Evolutionary conservation across 2,329 filamentous ascomycete genomes (phyloP).

Genomic region (Pestalotiopsis sp.): DNA sequence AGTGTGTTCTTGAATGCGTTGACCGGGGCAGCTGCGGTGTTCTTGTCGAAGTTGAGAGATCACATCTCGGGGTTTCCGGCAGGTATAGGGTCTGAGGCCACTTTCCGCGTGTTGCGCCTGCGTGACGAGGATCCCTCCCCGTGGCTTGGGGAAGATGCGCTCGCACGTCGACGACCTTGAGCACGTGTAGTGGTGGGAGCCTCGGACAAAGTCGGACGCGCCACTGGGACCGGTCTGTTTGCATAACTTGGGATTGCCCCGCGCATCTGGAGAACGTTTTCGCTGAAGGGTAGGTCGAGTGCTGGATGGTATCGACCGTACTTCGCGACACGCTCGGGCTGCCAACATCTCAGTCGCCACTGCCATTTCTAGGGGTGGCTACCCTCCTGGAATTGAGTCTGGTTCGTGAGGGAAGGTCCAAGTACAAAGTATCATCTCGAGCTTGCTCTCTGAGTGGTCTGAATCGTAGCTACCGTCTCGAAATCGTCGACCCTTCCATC

Average conservation of each 20-base stretch:
- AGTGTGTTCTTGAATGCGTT: background rate
- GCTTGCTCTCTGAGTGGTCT: too few relatives aligned
- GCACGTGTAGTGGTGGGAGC: background rate
- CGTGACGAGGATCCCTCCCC: slow-evolving; percentile 5
- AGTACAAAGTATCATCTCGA: too few relatives aligned
- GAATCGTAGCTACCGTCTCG: too few relatives aligned
- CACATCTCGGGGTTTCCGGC: background rate
- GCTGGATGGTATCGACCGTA: slow-evolving; percentile 20
- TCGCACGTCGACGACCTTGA: slow-evolving; percentile 10
- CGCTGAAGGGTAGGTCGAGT: slow-evolving; percentile 20
- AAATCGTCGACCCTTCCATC: too few relatives aligned
- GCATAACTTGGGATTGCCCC: background rate
- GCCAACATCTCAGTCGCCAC: background rate
- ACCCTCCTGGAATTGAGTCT: too few relatives aligned
- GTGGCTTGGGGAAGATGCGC: slow-evolving; percentile 15
- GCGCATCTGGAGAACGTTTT: slow-evolving; percentile 13
- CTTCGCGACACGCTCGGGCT: slow-evolving; percentile 18
- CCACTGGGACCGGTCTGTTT: background rate
- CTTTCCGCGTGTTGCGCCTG: background rate
- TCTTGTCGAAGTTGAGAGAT: background rate
- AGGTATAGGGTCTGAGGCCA: background rate
- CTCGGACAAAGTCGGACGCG: background rate
- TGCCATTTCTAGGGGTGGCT: too few relatives aligned
- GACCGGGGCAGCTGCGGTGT: slow-evolving; percentile 11
- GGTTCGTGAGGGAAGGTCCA: too few relatives aligned